Percentiles rank a stretch among this genome's conserved stretches.
Evolutionary conservation across 805 yeast genomes (phyloP).

Genomic region (Wickerhamiella allomyrinae): DNA sequence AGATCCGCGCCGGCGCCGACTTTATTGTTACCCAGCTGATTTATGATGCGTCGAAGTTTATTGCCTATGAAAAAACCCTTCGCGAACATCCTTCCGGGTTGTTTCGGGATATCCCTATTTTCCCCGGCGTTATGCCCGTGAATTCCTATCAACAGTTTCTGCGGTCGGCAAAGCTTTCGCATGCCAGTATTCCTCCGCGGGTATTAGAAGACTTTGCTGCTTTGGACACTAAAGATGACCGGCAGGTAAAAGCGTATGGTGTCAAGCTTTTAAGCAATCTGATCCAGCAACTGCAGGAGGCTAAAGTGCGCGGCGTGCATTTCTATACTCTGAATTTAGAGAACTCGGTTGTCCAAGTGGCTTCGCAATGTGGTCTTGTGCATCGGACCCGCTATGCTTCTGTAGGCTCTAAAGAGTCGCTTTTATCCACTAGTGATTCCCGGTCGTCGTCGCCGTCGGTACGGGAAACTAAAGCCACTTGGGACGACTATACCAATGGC

Average conservation of each 20-base stretch:
- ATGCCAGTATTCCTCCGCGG: constrained; percentile 60
- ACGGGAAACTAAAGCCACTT: constrained; percentile 44
- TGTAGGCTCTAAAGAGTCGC: neutral
- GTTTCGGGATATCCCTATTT: constrained; percentile 59
- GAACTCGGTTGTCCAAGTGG: constrained; percentile 75
- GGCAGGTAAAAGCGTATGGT: constrained; percentile 74
- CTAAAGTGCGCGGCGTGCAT: constrained; percentile 68
- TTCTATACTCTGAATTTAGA: constrained; percentile 88
- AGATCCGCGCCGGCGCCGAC: constrained; percentile 88
- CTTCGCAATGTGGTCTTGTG: constrained; percentile 43
- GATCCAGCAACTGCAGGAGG: constrained; percentile 49
- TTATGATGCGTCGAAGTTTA: constrained; percentile 69
- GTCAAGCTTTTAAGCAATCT: constrained; percentile 64
- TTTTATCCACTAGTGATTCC: neutral
- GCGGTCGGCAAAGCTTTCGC: constrained; percentile 89
- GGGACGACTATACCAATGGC: constrained; percentile 97
- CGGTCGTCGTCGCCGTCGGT: constrained; percentile 12
- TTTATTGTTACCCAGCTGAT: constrained; percentile 85
- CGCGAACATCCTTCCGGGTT: constrained; percentile 49
- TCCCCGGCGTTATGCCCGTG: constrained; percentile 98
- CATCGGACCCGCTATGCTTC: neutral
- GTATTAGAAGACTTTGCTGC: constrained; percentile 51
- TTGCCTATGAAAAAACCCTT: constrained; percentile 60
- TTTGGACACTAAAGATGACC: constrained; percentile 77
- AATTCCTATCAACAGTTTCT: constrained; percentile 81